Percentiles rank a stretch among this genome's conserved stretches.
phyloP scores from a whole-genome alignment of 345 rosid species.

The Salix caprea region DNA sequence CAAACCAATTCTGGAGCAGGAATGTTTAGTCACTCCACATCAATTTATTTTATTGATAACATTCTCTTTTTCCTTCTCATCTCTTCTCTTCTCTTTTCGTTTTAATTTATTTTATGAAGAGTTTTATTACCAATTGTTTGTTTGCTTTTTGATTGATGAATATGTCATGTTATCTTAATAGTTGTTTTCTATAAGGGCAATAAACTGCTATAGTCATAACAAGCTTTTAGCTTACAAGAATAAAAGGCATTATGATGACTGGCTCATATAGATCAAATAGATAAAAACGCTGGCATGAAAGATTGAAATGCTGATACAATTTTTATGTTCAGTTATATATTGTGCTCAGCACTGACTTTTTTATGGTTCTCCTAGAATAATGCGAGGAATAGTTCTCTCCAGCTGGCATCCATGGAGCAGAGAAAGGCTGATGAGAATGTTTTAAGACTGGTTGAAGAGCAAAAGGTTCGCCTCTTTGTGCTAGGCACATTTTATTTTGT shows the following conservation, averaged over 20 bases:
- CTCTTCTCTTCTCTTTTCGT: neutral
- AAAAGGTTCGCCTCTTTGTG: conserved; percentile 43
- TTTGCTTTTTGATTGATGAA: too few relatives aligned
- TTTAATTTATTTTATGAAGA: neutral
- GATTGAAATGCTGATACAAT: neutral
- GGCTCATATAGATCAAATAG: neutral
- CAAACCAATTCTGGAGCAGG: neutral
- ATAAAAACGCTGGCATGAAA: neutral
- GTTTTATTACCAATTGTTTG: too few relatives aligned
- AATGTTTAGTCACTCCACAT: neutral
- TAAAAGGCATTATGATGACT: neutral
- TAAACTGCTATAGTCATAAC: too few relatives aligned
- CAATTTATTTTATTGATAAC: neutral
- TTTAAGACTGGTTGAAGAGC: conserved; percentile 69
- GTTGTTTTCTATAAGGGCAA: too few relatives aligned
- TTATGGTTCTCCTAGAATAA: conserved; percentile 44
- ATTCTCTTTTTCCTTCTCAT: neutral
- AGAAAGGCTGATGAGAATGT: conserved; percentile 71
- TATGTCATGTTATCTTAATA: too few relatives aligned
- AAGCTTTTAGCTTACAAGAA: too few relatives aligned
- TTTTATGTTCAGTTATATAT: neutral
- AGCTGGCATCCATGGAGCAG: conserved; percentile 76
- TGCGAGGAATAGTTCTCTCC: conserved; percentile 52
- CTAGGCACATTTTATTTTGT: neutral
- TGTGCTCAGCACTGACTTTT: conserved; percentile 10